A percentile compares a stretch with the other conserved stretches of the same genome.
These are phyloP conservation scores for Sporisorium sorghi DNA, from an alignment of 1,284 basidiomycete species.

Conservation along the genomic window DNA sequence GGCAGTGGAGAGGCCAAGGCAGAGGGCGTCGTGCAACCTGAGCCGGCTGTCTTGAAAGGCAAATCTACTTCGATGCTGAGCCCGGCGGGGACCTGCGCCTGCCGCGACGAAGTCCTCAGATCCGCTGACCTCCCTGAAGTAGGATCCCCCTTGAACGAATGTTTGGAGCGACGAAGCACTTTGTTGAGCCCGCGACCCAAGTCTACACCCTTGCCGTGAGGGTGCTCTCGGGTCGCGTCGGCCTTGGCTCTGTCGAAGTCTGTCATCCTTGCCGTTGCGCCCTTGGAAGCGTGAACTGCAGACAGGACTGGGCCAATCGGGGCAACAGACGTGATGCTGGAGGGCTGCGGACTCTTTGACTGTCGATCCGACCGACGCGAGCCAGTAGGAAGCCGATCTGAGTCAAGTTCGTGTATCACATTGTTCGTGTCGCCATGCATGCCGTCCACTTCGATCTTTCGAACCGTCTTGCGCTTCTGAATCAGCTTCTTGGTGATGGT, in stretches of 20 bases:
- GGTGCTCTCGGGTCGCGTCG: not conserved
- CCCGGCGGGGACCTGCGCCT: not conserved
- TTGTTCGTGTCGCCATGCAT: slow-evolving; percentile 28
- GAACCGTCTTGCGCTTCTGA: slow-evolving; percentile 70
- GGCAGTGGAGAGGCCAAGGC: not conserved
- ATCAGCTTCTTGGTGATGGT: slow-evolving; percentile 72
- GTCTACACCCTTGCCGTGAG: slow-evolving; percentile 11
- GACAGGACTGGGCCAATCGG: slow-evolving; percentile 28
- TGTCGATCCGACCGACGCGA: not conserved
- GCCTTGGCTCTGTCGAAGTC: not conserved
- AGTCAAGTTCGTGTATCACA: not conserved
- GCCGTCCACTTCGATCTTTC: slow-evolving; percentile 57
- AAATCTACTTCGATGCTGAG: slow-evolving; percentile 6
- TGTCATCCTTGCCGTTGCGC: not conserved
- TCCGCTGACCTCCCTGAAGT: slow-evolving; percentile 1
- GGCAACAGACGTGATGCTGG: not conserved
- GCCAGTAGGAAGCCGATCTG: not conserved
- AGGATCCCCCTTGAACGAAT: slow-evolving; percentile 16
- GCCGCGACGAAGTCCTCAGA: not conserved
- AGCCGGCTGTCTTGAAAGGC: not conserved
- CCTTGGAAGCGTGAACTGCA: slow-evolving; percentile 14
- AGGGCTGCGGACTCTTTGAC: slow-evolving; percentile 11
- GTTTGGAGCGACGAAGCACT: slow-evolving; percentile 28
- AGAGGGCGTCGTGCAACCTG: not conserved
- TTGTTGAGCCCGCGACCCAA: slow-evolving; percentile 31